phyloP scores from a whole-genome alignment of 768 basidiomycete species.

The Suillus fuscotomentosus region DNA sequence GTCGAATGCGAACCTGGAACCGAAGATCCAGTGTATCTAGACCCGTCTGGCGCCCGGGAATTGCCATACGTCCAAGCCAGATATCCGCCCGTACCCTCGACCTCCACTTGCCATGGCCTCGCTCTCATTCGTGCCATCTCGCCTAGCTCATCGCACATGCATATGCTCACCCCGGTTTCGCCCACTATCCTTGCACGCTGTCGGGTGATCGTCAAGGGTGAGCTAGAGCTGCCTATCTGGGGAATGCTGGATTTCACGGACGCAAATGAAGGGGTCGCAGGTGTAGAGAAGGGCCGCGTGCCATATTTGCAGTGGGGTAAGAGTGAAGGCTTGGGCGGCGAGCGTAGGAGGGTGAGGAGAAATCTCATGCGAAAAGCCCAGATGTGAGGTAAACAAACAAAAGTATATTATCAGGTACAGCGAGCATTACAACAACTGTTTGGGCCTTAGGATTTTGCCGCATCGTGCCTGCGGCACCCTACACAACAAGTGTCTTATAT shows the following conservation, averaged over 20 bases:
- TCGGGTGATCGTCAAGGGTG: constrained; percentile 75
- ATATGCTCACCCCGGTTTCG: constrained; percentile 80
- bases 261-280: constrained; percentile 44
- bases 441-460: too few species aligned
- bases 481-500: too few species aligned
- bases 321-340: constrained; percentile 68
- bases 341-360: constrained; percentile 69
- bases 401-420: neutral
- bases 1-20: constrained; percentile 42
- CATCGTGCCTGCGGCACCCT: too few species aligned
- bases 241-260: constrained; percentile 76
- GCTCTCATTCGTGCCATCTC: constrained; percentile 65
- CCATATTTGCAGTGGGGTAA: constrained; percentile 84
- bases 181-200: constrained; percentile 39
- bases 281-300: constrained; percentile 50
- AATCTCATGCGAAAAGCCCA: constrained; percentile 87
- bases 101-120: constrained; percentile 70
- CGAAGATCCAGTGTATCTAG: neutral
- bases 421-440: neutral
- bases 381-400: constrained; percentile 37
- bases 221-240: constrained; percentile 85
- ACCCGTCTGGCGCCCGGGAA: neutral
- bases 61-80: constrained; percentile 62
- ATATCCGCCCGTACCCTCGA: constrained; percentile 51
- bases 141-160: constrained; percentile 43